Conservation (phyloP, 495 filamentous ascomycete genomes). For the Aspergillus diversus region DNA sequence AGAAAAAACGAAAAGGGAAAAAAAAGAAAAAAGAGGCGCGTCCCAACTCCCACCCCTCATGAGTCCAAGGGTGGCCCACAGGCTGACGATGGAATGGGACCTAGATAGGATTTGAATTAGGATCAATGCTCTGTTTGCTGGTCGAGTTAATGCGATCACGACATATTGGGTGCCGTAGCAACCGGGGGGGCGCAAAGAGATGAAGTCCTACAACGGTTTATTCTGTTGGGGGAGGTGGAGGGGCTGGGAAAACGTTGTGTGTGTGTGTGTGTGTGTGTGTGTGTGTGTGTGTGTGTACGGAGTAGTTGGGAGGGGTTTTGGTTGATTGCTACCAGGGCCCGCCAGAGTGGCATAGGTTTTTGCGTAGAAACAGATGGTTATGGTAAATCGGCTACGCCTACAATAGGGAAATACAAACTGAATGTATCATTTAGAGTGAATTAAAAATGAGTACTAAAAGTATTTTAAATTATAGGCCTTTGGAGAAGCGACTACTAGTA, state of each 20-base stretch:
- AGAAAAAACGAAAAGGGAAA: background rate
- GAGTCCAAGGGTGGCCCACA: conserved; percentile 44
- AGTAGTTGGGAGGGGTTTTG: conserved; percentile 30
- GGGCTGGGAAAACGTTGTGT: conserved; percentile 45
- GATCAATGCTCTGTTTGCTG: conserved; percentile 39
- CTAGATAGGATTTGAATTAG: conserved; percentile 49
- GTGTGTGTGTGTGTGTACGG: conserved; percentile 44
- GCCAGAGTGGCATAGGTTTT: no score
- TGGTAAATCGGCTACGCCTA: no score
- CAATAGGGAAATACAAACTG: no score
- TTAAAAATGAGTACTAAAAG: no score
- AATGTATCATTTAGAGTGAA: no score
- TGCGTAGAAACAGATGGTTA: no score
- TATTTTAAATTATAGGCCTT: no score
- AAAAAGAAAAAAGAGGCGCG: conserved; percentile 22
- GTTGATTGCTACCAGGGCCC: no score
- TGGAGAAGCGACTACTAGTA: no score
- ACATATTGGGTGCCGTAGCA: conserved; percentile 45
- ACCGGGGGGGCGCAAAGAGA: conserved; percentile 42
- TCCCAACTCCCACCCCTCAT: conserved; percentile 35
- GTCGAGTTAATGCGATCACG: conserved; percentile 43
- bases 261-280: conserved; percentile 46
- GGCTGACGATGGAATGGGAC: conserved; percentile 53
- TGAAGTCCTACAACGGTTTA: conserved; percentile 51
- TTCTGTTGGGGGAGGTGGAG: conserved; percentile 40